These are phyloP conservation scores for Atkinsonella texensis DNA, from an alignment of 2,329 filamentous ascomycete genomes.

Conservation along the genomic window DNA sequence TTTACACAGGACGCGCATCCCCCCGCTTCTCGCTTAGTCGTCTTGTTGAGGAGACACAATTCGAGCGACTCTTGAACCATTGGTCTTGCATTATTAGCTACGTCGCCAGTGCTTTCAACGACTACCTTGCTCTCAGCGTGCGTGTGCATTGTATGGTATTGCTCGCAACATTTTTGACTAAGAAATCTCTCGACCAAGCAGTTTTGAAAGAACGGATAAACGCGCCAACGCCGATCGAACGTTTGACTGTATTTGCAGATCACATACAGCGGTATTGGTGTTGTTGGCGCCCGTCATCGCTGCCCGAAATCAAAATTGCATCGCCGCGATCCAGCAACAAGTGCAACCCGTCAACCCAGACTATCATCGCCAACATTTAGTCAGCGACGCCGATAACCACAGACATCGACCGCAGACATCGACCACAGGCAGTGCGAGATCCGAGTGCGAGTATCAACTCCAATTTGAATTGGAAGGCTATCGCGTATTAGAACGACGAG, in stretches of 20 bases:
- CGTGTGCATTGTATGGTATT: too few species aligned
- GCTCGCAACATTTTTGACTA: too few species aligned
- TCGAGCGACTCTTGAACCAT: not conserved
- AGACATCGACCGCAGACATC: not conserved
- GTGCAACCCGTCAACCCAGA: too few species aligned
- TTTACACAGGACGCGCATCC: slow-evolving; percentile 1
- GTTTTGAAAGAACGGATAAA: too few species aligned
- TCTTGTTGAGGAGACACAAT: not conserved
- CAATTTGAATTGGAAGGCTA: not conserved
- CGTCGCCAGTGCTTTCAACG: not conserved
- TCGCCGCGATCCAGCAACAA: too few species aligned
- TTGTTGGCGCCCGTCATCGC: too few species aligned
- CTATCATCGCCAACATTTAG: too few species aligned
- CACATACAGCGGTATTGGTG: too few species aligned
- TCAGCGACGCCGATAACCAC: not conserved
- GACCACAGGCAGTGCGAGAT: not conserved
- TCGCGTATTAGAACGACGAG: not conserved
- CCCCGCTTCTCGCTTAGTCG: not conserved
- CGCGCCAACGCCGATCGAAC: too few species aligned
- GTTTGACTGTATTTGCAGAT: too few species aligned
- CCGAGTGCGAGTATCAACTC: not conserved
- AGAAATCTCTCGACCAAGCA: too few species aligned
- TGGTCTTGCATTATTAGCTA: not conserved
- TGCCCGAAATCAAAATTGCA: too few species aligned
- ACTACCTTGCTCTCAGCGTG: not conserved